Evolutionary conservation across 306 rosid genomes (phyloP), one percentile per base, ranked within the genome.

Genomic region (Corylus avellana): DNA sequence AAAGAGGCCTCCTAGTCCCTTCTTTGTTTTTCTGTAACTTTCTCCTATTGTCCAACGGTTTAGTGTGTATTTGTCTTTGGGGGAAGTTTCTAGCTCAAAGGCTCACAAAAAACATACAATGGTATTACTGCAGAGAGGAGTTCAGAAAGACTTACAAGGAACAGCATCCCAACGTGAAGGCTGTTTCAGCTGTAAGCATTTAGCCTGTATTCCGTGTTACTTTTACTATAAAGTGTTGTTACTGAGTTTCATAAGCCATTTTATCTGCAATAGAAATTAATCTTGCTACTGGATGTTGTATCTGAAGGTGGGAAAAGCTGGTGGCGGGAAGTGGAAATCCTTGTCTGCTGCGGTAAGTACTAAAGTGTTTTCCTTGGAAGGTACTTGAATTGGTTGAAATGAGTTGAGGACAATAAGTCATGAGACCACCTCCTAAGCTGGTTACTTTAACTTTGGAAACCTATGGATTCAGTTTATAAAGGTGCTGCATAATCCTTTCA

Each of bases 241-340:
- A 18, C 72, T 4, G 69, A 62, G 29, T 68, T 80, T 80, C 35
- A 11, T 76, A 56, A 32, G 8, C 50, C 64, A 13, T 42, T 53
- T 20, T 17, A 53, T 67, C 69, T 29, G 48, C 9, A 49, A 25
- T 44, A 29, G 76, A 69, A 67, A 75, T 37, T 81, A 71, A 81
- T 76, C 56, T 70, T 42, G 57, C 58, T 76, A 58, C 29, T 44
- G 73, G 42, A 56, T 81, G 73, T 12, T 54, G 48, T 82, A 48
- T 57, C 22, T 77, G 78, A 77, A 82, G 85, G 85, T 82, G 50
- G 85, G 85, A 29, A 82, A 82, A 72, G 85, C 85, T 61, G 85
- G 85, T 1, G 85, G 85, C 42, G 85, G 68, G 75, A 82, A 82
- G 80, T 82, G 85, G 81, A 82, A 82, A 72, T 77, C 85, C 44